These are phyloP conservation scores for Plasmodium malariae DNA, from an alignment of 169 alveolate species.

Conservation along the genomic window DNA sequence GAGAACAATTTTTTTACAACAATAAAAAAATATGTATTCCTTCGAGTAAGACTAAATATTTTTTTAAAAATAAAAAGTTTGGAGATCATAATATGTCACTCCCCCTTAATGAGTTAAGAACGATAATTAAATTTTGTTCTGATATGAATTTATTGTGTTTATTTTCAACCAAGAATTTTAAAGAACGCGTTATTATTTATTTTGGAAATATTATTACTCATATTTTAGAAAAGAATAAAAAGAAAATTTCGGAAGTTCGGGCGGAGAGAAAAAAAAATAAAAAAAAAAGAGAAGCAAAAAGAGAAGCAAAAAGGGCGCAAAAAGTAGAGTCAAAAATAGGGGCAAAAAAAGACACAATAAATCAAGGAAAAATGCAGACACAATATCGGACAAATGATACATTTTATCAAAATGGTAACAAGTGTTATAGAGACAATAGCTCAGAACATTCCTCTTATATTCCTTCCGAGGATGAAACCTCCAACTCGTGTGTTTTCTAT, in stretches of 20 bases:
- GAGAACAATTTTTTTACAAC: conserved; percentile 70
- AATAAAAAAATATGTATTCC: conserved; percentile 54
- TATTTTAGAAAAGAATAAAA: conserved; percentile 50
- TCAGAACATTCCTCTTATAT: neutral
- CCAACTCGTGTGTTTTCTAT: conserved; percentile 15
- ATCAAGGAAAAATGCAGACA: too few species aligned
- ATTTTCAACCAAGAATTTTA: conserved; percentile 67
- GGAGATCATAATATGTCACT: conserved; percentile 59
- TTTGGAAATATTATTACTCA: conserved; percentile 46
- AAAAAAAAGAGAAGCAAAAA: neutral
- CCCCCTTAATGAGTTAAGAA: conserved; percentile 40
- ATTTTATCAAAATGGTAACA: neutral
- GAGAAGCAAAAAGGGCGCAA: neutral
- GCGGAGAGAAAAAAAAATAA: neutral
- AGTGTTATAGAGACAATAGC: neutral
- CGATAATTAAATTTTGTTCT: conserved; percentile 54
- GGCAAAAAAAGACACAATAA: neutral
- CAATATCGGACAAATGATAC: too few species aligned
- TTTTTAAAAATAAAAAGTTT: conserved; percentile 57
- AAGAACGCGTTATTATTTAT: conserved; percentile 44
- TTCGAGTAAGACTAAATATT: conserved; percentile 41
- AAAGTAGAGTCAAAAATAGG: neutral
- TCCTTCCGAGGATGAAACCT: neutral
- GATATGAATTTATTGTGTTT: conserved; percentile 58
- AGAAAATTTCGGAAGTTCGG: neutral